Evolutionary conservation across 257 asterid genomes (phyloP).

Genomic region (Scutellaria minor): DNA sequence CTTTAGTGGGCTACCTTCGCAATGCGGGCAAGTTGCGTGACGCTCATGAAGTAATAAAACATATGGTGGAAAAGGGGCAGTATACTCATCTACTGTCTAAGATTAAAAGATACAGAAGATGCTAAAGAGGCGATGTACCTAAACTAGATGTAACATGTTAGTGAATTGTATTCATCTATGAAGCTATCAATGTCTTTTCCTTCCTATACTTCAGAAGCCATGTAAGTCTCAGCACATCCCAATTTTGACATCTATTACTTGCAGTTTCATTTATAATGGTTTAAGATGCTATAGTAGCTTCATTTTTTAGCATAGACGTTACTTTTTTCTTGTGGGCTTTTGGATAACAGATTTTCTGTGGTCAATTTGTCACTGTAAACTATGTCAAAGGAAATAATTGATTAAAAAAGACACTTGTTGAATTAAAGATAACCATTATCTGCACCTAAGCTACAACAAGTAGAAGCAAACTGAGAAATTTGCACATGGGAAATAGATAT

Average conservation of each 20-base stretch:
- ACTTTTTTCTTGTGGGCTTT: neutral
- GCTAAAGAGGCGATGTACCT: slow-evolving; percentile 41
- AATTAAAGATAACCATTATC: too few species aligned
- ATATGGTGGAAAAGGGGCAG: slow-evolving; percentile 85
- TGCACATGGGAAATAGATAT: too few species aligned
- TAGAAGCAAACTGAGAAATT: too few species aligned
- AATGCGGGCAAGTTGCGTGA: slow-evolving; percentile 79
- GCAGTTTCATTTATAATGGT: slow-evolving; percentile 26
- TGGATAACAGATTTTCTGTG: neutral
- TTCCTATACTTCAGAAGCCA: slow-evolving; percentile 20
- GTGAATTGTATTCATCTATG: slow-evolving; percentile 27
- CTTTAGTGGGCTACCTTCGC: slow-evolving; percentile 75
- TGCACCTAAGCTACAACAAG: too few species aligned
- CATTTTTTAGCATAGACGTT: slow-evolving; percentile 1
- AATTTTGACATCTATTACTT: slow-evolving; percentile 31
- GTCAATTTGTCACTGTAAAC: neutral
- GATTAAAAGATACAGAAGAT: slow-evolving; percentile 73
- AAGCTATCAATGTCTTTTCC: slow-evolving; percentile 27
- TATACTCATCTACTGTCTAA: slow-evolving; percentile 70
- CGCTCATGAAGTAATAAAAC: slow-evolving; percentile 78
- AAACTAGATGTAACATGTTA: slow-evolving; percentile 29
- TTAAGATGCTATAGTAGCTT: slow-evolving; percentile 14
- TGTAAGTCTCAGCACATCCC: slow-evolving; percentile 30
- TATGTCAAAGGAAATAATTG: slow-evolving; percentile 6
- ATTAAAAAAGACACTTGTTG: too few species aligned